These are phyloP conservation scores for Ceriops zippeliana DNA, from an alignment of 345 rosid species.

Conservation along the genomic window DNA sequence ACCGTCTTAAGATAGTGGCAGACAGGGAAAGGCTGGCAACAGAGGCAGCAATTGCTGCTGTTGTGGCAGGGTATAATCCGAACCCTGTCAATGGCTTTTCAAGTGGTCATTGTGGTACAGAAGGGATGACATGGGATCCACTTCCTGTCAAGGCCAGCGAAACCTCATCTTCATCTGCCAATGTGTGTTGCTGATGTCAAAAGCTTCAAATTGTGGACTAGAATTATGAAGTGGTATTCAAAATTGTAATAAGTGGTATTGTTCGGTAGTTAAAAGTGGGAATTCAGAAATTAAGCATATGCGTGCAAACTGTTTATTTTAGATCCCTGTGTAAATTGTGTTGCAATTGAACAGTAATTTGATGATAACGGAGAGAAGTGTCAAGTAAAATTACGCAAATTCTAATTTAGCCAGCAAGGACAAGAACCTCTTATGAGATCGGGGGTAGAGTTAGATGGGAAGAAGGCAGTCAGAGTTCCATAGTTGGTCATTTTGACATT, in stretches of 20 bases:
- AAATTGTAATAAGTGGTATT: background rate
- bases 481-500: too few species aligned
- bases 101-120: conserved; percentile 32
- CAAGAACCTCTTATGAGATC: background rate
- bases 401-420: background rate
- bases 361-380: background rate
- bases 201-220: background rate
- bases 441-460: background rate
- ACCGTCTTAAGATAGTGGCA: conserved; percentile 46
- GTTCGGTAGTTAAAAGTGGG: background rate
- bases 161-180: conserved; percentile 6
- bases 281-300: background rate
- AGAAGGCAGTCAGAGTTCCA: too few species aligned
- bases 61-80: conserved; percentile 18
- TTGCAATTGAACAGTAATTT: background rate
- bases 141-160: conserved; percentile 9
- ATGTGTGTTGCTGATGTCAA: conserved; percentile 13
- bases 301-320: background rate
- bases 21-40: conserved; percentile 23
- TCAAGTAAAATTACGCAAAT: background rate
- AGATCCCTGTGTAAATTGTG: background rate
- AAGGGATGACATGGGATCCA: conserved; percentile 25
- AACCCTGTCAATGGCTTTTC: conserved; percentile 21
- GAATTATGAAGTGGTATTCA: background rate
- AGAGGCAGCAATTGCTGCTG: conserved; percentile 29